These are phyloP conservation scores for Tephrocybe rancida DNA, from an alignment of 768 basidiomycete species.

Conservation along the genomic window DNA sequence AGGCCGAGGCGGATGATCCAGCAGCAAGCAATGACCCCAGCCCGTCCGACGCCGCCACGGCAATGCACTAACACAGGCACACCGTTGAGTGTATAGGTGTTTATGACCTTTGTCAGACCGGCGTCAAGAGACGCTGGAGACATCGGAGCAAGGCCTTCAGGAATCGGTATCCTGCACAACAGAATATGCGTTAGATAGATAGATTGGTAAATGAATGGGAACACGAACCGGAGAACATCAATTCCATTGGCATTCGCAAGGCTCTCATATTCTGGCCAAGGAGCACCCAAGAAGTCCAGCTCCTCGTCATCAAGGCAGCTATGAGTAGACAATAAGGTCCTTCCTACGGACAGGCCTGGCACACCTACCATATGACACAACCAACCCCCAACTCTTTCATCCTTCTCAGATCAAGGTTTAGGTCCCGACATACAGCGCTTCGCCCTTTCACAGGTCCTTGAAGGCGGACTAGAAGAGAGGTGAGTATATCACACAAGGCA, in stretches of 20 bases:
- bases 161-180: constrained; percentile 72
- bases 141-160: constrained; percentile 86
- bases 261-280: constrained; percentile 77
- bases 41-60: constrained; percentile 91
- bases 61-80: constrained; percentile 83
- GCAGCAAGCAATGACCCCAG: constrained; percentile 88
- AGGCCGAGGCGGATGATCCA: constrained; percentile 93
- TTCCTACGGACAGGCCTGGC: not conserved
- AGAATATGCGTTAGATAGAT: constrained; percentile 2
- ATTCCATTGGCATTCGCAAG: constrained; percentile 66
- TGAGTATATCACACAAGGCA: not conserved
- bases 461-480: constrained; percentile 55
- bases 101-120: constrained; percentile 66
- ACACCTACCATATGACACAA: constrained; percentile 78
- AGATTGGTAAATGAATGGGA: constrained; percentile 7
- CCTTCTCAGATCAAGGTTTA: constrained; percentile 74
- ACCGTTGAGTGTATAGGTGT: constrained; percentile 73
- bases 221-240: constrained; percentile 72
- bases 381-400: constrained; percentile 75
- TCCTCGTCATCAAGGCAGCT: constrained; percentile 89
- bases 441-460: constrained; percentile 79
- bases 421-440: constrained; percentile 79
- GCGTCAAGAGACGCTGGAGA: constrained; percentile 58
- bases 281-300: constrained; percentile 81
- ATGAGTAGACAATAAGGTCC: not conserved